Conservation (phyloP, 192 early-diverging fungal species). For the Linnemannia schmuckeri region DNA sequence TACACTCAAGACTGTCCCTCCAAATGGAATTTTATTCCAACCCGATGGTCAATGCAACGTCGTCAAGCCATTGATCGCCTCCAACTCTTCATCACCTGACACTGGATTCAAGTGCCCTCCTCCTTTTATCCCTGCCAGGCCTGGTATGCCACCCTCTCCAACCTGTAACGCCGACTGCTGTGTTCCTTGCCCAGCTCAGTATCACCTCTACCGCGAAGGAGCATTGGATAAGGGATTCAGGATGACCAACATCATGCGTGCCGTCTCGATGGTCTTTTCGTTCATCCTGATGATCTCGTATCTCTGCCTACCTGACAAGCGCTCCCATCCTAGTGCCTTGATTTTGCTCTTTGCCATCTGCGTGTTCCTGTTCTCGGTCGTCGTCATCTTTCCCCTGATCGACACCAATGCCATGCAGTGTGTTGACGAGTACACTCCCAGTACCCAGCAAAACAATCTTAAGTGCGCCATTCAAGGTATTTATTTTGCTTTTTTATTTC, state of each 20-base stretch:
- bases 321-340: constrained; percentile 63
- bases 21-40: constrained; percentile 32
- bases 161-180: constrained; percentile 62
- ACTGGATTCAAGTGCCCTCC: constrained; percentile 33
- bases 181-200: constrained; percentile 64
- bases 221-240: constrained; percentile 55
- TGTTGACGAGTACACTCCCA: constrained; percentile 35
- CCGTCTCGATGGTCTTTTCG: constrained; percentile 54
- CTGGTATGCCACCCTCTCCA: not conserved
- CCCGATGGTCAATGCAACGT: constrained; percentile 22
- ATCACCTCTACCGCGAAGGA: constrained; percentile 60
- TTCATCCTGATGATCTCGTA: constrained; percentile 63
- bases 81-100: not conserved
- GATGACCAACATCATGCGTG: constrained; percentile 62
- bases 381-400: constrained; percentile 61
- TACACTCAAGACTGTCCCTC: not conserved
- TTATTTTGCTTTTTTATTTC: not conserved
- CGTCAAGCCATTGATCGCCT: not conserved
- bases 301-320: constrained; percentile 62
- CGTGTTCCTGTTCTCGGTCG: constrained; percentile 63
- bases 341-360: constrained; percentile 61
- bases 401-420: constrained; percentile 63
- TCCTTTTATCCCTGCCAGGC: constrained; percentile 52
- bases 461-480: constrained; percentile 66
- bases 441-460: constrained; percentile 61